Evolutionary conservation across 2,329 filamentous ascomycete genomes (phyloP).

Genomic region (Cladosporium sp.): DNA sequence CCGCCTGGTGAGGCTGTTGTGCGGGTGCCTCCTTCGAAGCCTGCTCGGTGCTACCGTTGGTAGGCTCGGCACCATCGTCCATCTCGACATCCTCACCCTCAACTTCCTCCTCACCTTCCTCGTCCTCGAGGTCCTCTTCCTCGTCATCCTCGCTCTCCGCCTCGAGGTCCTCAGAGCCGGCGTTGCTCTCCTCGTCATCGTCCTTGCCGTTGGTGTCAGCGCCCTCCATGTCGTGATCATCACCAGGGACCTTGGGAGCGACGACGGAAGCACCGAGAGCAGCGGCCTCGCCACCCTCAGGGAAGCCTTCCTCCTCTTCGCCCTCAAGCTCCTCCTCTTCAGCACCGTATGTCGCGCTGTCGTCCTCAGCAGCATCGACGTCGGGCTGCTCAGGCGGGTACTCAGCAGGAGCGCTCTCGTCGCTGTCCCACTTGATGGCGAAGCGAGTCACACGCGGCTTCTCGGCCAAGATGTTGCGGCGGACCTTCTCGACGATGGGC

Average conservation of each 20-base stretch:
- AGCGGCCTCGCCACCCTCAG: slow-evolving; percentile 47
- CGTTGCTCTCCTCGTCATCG: slow-evolving; percentile 67
- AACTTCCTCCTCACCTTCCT: slow-evolving; percentile 37
- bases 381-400: slow-evolving; percentile 98
- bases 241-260: slow-evolving; percentile 41
- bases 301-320: slow-evolving; percentile 57
- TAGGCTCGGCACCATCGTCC: slow-evolving; percentile 20
- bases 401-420: slow-evolving; percentile 91
- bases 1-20: slow-evolving; percentile 20
- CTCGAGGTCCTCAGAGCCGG: slow-evolving; percentile 56
- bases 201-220: slow-evolving; percentile 59
- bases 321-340: slow-evolving; percentile 71
- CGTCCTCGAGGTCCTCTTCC: slow-evolving; percentile 42
- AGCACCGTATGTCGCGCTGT: slow-evolving; percentile 80
- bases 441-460: slow-evolving; percentile 97
- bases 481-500: slow-evolving; percentile 87
- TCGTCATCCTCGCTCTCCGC: slow-evolving; percentile 47
- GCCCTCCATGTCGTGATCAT: slow-evolving; percentile 76
- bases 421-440: slow-evolving; percentile 99
- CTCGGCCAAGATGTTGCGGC: slow-evolving; percentile 88
- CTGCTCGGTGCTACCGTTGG: slow-evolving; percentile 15
- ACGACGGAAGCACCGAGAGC: slow-evolving; percentile 27
- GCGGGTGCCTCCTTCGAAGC: slow-evolving; percentile 16
- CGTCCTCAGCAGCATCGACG: slow-evolving; percentile 81
- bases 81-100: slow-evolving; percentile 31